Percentiles rank a stretch among this genome's conserved stretches.
These are phyloP conservation scores for Beauveria sp. DNA, from an alignment of 2,329 filamentous ascomycete species.

Conservation along the genomic window DNA sequence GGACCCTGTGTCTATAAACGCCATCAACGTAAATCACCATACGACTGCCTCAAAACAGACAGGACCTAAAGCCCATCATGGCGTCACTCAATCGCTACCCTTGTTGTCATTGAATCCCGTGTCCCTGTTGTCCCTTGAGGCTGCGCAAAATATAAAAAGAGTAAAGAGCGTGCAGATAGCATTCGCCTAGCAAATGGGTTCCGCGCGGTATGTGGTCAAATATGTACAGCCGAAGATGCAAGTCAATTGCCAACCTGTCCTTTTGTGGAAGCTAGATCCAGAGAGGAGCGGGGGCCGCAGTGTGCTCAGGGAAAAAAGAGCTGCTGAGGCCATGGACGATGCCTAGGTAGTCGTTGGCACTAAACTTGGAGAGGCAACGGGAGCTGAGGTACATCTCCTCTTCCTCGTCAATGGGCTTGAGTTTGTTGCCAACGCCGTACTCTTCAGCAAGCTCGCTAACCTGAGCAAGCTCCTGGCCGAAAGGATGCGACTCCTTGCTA, in stretches of 20 bases:
- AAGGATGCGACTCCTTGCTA: slow-evolving; percentile 55
- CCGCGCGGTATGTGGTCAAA: slow-evolving; percentile 13
- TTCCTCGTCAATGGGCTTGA: slow-evolving; percentile 64
- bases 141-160: background rate
- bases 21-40: slow-evolving; percentile 1
- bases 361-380: slow-evolving; percentile 65
- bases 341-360: slow-evolving; percentile 72
- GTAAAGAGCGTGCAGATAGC: background rate
- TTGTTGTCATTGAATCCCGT: background rate
- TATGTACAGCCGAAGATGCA: slow-evolving; percentile 26
- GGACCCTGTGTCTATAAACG: slow-evolving; percentile 5
- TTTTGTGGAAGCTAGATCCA: slow-evolving; percentile 40
- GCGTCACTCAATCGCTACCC: background rate
- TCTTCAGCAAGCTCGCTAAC: slow-evolving; percentile 92
- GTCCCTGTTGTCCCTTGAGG: slow-evolving; percentile 1
- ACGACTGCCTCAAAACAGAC: background rate
- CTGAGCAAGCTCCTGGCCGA: slow-evolving; percentile 83
- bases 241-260: background rate
- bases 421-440: slow-evolving; percentile 56
- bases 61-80: background rate
- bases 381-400: slow-evolving; percentile 57
- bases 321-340: slow-evolving; percentile 68
- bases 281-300: slow-evolving; percentile 27
- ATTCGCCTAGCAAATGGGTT: background rate
- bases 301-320: slow-evolving; percentile 46